Base-by-base conservation (phyloP, 106 monocot species). In the Acorus calamus region DNA sequence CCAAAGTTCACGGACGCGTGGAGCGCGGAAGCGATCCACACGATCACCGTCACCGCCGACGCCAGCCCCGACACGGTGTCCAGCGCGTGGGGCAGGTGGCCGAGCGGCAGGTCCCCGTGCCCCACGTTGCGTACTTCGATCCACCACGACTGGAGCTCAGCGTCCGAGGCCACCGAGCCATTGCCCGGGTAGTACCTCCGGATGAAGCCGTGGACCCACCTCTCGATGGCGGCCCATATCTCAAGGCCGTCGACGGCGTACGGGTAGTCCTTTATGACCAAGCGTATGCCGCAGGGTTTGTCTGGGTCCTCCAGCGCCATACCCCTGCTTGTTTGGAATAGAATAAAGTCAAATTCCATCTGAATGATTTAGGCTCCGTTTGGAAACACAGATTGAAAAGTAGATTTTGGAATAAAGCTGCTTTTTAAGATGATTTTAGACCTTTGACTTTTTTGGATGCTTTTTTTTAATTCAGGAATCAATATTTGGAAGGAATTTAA, bases 1-100 rank as follows among this genome's bases (percentile, higher is more conserved):
- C 88, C 88, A 56, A 88, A 88, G 73, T 88, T 88, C 47, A 84
- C 63, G 47, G 87, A 49, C 4, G 83, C 87, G 43, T 88, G 87
- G 52, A 83, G 69, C n/a, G 88, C 88, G 0, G 84, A 88, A 3
- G 84, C 88, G 4, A 76, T 73, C 88, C 84, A 88, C 28, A 88
- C 78, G 56, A 88, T 45, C 52, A 81, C 84, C 8, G 88, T 73
- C 6, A 78, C 60, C 2, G 67, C 45, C n/a, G 59, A 48, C 12
- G 47, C 50, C 8, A 88, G 78, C 41, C 57, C 48, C 28, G 63
- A 10, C 44, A 81, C 5, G 14, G 83, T 48, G 64, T 75, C 49
- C 41, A 88, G 57, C 3, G 45, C 7, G 14, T 65, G 75, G 78
- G 83, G 76, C 65, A 50, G 48, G 10, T 47, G 47, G 55, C 68